A percentile compares a stretch with the other conserved stretches of the same genome.
phyloP scores from a whole-genome alignment of 1,284 basidiomycete genomes.

The Ustilago bromivora region DNA sequence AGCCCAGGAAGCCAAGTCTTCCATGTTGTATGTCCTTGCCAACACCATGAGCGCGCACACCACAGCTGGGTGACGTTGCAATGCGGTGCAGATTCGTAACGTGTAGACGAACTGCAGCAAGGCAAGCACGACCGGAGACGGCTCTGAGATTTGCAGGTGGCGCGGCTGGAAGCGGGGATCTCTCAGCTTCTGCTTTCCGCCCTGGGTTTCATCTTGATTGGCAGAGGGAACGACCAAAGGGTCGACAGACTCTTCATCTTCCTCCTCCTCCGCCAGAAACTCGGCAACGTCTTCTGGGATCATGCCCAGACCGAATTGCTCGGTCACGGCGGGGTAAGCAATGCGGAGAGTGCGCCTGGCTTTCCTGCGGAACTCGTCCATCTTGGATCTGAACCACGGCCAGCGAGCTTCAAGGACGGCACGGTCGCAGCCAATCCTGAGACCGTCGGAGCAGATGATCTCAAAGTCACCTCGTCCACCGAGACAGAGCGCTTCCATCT shows the following conservation, averaged over 20 bases:
- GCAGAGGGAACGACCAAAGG: constrained; percentile 22
- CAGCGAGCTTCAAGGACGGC: constrained; percentile 85
- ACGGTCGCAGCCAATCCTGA: constrained; percentile 83
- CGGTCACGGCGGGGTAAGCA: constrained; percentile 26
- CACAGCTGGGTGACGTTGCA: constrained; percentile 89
- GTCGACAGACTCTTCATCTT: constrained; percentile 39
- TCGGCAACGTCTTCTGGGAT: constrained; percentile 50
- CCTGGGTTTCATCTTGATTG: constrained; percentile 6
- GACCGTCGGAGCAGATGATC: constrained; percentile 88
- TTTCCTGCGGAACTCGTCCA: constrained; percentile 56
- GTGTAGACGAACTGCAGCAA: constrained; percentile 94
- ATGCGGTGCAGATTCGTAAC: constrained; percentile 82
- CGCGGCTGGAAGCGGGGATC: constrained; percentile 84
- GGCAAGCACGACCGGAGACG: constrained; percentile 87
- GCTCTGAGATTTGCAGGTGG: constrained; percentile 83
- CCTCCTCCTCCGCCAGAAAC: constrained; percentile 46
- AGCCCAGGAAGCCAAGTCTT: constrained; percentile 81
- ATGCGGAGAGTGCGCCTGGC: constrained; percentile 45
- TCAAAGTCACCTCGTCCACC: constrained; percentile 78
- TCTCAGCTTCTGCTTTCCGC: constrained; percentile 30
- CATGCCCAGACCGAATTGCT: constrained; percentile 34
- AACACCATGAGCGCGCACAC: constrained; percentile 87
- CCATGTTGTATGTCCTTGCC: constrained; percentile 83
- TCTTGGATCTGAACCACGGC: constrained; percentile 89
- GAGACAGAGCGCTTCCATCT: constrained; percentile 25